Percentiles rank a stretch among this genome's conserved stretches.
Evolutionary conservation across 352 stramenopile species (phyloP).

Genomic region (Albugo laibachii): DNA sequence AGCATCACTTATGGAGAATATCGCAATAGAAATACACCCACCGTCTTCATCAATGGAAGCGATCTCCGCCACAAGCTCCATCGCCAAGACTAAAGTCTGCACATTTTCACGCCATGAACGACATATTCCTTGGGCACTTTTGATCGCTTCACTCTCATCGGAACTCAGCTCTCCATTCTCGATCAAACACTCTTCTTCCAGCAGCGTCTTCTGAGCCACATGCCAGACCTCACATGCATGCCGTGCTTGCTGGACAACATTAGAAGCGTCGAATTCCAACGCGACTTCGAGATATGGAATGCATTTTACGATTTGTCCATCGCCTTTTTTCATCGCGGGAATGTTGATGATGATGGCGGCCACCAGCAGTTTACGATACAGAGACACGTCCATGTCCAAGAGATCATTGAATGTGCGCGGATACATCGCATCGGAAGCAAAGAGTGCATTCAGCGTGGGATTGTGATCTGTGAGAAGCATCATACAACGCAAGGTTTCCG

Average conservation of each 20-base stretch:
- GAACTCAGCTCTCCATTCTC: conserved; percentile 38
- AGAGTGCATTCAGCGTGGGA: conserved; percentile 43
- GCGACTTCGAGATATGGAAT: conserved; percentile 44
- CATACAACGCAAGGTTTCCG: conserved; percentile 67
- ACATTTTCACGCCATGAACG: conserved; percentile 68
- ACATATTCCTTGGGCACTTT: conserved; percentile 38
- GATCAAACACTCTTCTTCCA: conserved; percentile 31
- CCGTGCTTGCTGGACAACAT: conserved; percentile 52
- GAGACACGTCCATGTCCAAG: conserved; percentile 28
- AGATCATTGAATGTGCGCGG: conserved; percentile 44
- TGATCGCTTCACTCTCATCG: conserved; percentile 37
- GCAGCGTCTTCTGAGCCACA: conserved; percentile 28
- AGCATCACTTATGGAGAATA: neutral
- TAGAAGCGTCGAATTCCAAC: conserved; percentile 62
- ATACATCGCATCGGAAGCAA: conserved; percentile 32
- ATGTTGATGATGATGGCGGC: conserved; percentile 71
- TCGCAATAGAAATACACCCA: neutral
- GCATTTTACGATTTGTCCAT: conserved; percentile 43
- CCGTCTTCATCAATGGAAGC: conserved; percentile 26
- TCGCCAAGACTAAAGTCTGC: conserved; percentile 45
- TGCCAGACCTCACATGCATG: conserved; percentile 35
- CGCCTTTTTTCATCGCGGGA: conserved; percentile 40
- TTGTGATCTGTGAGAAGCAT: conserved; percentile 71
- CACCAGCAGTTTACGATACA: conserved; percentile 29
- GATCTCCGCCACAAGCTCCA: conserved; percentile 60